Percentiles rank a stretch among this genome's conserved stretches.
These are phyloP conservation scores for Tuber calosporum DNA, from an alignment of 495 filamentous ascomycete species.

Conservation along the genomic window DNA sequence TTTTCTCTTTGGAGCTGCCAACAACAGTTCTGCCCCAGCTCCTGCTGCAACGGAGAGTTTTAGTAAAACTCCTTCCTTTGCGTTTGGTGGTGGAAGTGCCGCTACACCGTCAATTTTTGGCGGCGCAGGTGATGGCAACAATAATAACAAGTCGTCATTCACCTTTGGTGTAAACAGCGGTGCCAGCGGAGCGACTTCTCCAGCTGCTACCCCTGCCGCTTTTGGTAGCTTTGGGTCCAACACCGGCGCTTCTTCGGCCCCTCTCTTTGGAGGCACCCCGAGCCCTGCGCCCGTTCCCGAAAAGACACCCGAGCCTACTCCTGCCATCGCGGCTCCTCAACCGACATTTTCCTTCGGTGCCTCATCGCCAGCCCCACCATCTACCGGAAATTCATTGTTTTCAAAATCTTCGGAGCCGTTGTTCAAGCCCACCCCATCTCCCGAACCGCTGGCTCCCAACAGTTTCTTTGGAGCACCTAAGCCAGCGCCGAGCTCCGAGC, in stretches of 20 bases:
- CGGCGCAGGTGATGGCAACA: constrained; percentile 30
- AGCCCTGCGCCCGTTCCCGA: constrained; percentile 19
- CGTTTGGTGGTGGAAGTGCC: constrained; percentile 17
- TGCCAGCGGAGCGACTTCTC: constrained; percentile 4
- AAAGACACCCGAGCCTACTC: constrained; percentile 23
- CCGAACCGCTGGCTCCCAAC: constrained; percentile 20
- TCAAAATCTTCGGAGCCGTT: constrained; percentile 23
- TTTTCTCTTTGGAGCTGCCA: constrained; percentile 25
- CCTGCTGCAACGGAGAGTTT: constrained; percentile 19
- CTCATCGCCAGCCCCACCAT: constrained; percentile 24
- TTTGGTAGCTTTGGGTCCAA: constrained; percentile 18
- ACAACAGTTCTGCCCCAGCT: constrained; percentile 12
- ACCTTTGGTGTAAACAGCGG: constrained; percentile 27
- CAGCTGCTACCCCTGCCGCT: constrained; percentile 21
- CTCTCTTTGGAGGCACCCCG: constrained; percentile 14
- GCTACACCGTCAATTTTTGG: constrained; percentile 25
- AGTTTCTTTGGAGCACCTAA: constrained; percentile 24
- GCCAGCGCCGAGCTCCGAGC: constrained; percentile 14
- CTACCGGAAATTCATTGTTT: constrained; percentile 20
- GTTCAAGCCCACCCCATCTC: constrained; percentile 24
- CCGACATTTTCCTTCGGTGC: constrained; percentile 28
- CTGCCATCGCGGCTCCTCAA: constrained; percentile 16
- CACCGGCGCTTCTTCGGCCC: constrained; percentile 17
- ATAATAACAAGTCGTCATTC: constrained; percentile 23
- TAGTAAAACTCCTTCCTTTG: constrained; percentile 28